phyloP scores from a whole-genome alignment of 192 early-diverging fungal genomes.

The Coemansia asiatica region DNA sequence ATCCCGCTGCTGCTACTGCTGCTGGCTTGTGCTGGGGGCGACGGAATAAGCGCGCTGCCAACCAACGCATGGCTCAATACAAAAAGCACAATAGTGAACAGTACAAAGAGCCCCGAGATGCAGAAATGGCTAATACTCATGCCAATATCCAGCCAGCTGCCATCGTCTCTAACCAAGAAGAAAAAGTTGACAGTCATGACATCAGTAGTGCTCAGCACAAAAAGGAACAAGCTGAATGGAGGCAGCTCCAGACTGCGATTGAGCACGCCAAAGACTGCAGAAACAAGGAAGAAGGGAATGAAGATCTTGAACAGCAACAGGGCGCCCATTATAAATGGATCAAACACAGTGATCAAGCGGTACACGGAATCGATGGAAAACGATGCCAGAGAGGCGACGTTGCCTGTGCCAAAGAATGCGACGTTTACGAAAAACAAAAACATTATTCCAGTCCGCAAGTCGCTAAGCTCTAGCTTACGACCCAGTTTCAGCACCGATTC shows the following conservation, averaged over 20 bases:
- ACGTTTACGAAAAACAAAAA: constrained; percentile 91
- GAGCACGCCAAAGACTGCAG: constrained; percentile 78
- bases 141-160: constrained; percentile 96
- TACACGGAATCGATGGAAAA: constrained; percentile 90
- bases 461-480: constrained; percentile 56
- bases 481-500: constrained; percentile 17
- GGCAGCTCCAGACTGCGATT: constrained; percentile 75
- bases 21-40: not conserved
- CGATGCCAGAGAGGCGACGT: constrained; percentile 81
- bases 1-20: not conserved
- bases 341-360: constrained; percentile 85
- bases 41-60: constrained; percentile 48
- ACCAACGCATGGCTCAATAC: constrained; percentile 67
- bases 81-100: constrained; percentile 90
- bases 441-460: constrained; percentile 65
- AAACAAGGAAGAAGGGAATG: constrained; percentile 93
- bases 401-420: constrained; percentile 96
- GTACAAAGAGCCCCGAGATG: constrained; percentile 87
- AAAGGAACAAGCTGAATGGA: constrained; percentile 81
- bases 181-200: constrained; percentile 97
- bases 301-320: constrained; percentile 86
- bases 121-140: constrained; percentile 95
- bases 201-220: constrained; percentile 86
- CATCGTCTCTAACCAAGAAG: constrained; percentile 87
- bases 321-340: constrained; percentile 85